Evolutionary conservation across 306 rosid species (phyloP).

Genomic region (Begonia fuchsioides): DNA sequence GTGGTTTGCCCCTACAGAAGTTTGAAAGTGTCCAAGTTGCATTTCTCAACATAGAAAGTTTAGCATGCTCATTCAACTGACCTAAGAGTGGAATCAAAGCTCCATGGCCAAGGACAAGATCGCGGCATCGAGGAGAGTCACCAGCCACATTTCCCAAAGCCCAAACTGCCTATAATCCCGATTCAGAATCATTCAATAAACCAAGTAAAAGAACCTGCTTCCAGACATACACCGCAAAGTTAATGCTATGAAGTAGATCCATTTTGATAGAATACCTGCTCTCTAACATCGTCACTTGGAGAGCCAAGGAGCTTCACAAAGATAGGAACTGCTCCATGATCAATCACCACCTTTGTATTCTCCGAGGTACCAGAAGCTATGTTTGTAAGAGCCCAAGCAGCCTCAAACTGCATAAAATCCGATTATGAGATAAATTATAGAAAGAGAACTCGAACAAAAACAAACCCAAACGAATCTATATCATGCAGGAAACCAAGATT

Average conservation of each 20-base stretch:
- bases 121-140: slow-evolving; percentile 48
- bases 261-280: slow-evolving; percentile 30
- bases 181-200: neutral
- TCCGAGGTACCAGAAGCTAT: slow-evolving; percentile 52
- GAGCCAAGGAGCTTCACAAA: slow-evolving; percentile 49
- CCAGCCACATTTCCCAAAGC: slow-evolving; percentile 61
- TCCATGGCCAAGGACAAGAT: slow-evolving; percentile 43
- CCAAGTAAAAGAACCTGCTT: no score
- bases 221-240: no score
- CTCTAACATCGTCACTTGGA: slow-evolving; percentile 42
- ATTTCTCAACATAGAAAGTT: slow-evolving; percentile 44
- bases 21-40: slow-evolving; percentile 57
- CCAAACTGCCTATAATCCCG: slow-evolving; percentile 32
- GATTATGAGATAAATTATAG: neutral
- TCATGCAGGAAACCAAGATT: neutral
- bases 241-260: neutral
- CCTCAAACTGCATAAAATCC: slow-evolving; percentile 40
- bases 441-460: neutral
- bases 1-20: slow-evolving; percentile 53
- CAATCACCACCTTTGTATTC: slow-evolving; percentile 46
- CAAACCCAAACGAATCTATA: neutral
- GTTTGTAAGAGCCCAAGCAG: slow-evolving; percentile 62
- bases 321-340: slow-evolving; percentile 50
- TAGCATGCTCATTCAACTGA: slow-evolving; percentile 38
- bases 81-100: slow-evolving; percentile 37